Evolutionary conservation across 139 green algal genomes (phyloP).

Genomic region (Trebouxia sp.): DNA sequence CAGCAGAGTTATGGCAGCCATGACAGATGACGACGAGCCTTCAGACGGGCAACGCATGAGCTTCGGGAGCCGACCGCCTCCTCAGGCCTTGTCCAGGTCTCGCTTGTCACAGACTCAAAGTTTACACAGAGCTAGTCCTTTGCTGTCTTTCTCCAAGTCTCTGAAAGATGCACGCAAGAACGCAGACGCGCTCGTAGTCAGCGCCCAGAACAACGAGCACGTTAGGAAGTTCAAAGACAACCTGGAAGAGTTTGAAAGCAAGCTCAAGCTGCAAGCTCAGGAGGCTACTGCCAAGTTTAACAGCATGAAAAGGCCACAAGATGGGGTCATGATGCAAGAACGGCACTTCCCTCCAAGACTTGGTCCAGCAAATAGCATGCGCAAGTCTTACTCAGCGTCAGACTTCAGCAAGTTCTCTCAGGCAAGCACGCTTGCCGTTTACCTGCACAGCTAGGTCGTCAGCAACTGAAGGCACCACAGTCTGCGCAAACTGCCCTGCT

Average conservation of each 20-base stretch:
- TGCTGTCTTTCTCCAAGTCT: conserved; percentile 9
- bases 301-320: background rate
- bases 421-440: background rate
- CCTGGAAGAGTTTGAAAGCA: conserved; percentile 8
- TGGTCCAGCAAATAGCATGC: background rate
- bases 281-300: conserved; percentile 12
- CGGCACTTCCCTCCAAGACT: background rate
- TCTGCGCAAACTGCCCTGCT: too few species aligned
- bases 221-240: conserved; percentile 17
- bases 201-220: conserved; percentile 19
- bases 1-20: too few species aligned
- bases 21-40: conserved; percentile 5
- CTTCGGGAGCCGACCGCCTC: background rate
- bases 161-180: conserved; percentile 12
- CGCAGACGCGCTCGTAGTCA: conserved; percentile 19
- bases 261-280: conserved; percentile 27
- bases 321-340: conserved; percentile 2
- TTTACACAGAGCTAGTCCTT: conserved; percentile 1
- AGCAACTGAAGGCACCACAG: background rate
- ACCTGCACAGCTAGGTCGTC: background rate
- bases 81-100: background rate
- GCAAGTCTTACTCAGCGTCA: conserved; percentile 6
- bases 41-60: background rate
- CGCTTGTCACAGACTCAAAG: background rate
- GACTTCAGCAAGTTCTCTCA: conserved; percentile 22